phyloP scores from a whole-genome alignment of 768 basidiomycete species.

The Gyrodon lividus region DNA sequence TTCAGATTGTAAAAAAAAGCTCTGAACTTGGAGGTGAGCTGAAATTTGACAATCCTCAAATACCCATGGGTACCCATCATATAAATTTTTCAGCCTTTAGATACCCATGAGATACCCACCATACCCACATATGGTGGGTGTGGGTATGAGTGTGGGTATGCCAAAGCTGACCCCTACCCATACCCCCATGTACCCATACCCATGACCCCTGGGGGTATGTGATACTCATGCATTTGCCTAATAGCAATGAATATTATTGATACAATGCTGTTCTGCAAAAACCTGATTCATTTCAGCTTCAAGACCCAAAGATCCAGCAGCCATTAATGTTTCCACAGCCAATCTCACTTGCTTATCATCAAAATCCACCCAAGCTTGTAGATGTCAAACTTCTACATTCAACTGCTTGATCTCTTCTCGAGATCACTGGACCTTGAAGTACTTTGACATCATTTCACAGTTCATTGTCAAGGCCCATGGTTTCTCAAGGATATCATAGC shows the following conservation, averaged over 20 bases:
- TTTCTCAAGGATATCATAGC: slow-evolving; percentile 25
- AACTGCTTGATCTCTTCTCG: slow-evolving; percentile 31
- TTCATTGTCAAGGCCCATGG: slow-evolving; percentile 41
- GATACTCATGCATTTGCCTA: no score
- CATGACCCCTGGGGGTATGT: no score
- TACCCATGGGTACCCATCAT: no score
- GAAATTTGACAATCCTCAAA: no score
- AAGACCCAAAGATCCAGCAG: background rate
- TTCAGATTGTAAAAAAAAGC: no score
- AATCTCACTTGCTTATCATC: background rate
- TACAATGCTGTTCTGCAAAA: background rate
- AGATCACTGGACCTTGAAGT: slow-evolving; percentile 30
- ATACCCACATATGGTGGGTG: no score
- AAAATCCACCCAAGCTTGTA: slow-evolving; percentile 1
- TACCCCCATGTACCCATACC: no score
- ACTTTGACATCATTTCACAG: slow-evolving; percentile 22
- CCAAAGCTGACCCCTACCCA: no score
- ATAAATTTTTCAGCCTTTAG: no score
- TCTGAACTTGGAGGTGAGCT: no score
- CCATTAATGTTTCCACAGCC: background rate
- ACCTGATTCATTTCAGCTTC: background rate
- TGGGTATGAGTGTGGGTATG: no score
- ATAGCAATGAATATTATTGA: slow-evolving; percentile 6
- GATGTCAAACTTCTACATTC: slow-evolving; percentile 33
- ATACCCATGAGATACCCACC: no score